Base-by-base conservation (phyloP, 2,329 filamentous ascomycete genomes). In the Apiospora marii region DNA sequence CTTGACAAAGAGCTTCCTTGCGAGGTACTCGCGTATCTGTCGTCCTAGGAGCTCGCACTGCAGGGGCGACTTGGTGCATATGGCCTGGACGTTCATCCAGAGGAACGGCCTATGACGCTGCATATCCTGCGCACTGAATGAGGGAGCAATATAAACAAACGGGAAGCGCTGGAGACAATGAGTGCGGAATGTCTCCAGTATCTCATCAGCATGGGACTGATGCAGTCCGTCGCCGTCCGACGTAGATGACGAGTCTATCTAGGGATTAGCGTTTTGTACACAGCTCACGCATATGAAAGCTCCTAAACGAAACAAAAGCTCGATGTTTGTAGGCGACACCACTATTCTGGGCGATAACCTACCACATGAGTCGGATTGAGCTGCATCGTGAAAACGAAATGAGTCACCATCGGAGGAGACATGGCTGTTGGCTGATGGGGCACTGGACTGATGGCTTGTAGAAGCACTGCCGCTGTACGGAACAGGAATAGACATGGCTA, bases 41-140 rank as follows among this genome's bases (percentile, higher is more conserved):
- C 41, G 34, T n/a, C 61, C 61, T 1, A 67, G 30, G 4, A n/a
- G 6, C 34, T 67, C 30, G 4, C 34, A 22, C 61, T 43, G 19
- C 16, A 14, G 4, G n/a, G 22, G 24, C 12, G 61, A 67, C 61
- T 43, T 37, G 30, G 34, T 41, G 41, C 61, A 67, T 12, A 67
- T 43, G 16, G 61, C 61, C 41, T 43, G 34, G 13, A 67, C 43
- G n/a, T 67, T 67, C 34, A 67, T n/a, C 22, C 34, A 67, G 10
- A 67, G 41, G 14, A 67, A 67, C 10, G 61, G 61, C 34, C 61
- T 37, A 10, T 67, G 19, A 16, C 8, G 61, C 61, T 67, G 61
- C 34, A 67, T 22, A 22, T 67, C 4, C 30, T 67, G 61, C n/a
- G 61, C 61, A 43, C 16, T 43, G 30, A 67, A 13, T 41, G 16